Evolutionary conservation across 2,329 filamentous ascomycete species (phyloP).

Genomic region (Fusarium sp.): DNA sequence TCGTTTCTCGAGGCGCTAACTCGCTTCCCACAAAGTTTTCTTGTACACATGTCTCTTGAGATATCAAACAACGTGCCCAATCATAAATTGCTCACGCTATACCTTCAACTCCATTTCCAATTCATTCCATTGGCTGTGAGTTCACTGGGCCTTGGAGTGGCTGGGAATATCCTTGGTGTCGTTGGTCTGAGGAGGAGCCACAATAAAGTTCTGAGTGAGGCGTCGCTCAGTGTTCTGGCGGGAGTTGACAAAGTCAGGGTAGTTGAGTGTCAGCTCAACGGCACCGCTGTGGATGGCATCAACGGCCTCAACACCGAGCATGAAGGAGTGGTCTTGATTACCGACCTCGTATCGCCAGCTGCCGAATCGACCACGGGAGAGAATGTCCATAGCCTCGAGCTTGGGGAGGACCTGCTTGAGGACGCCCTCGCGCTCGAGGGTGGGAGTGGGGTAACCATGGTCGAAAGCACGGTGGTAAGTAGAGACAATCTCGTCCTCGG

Average conservation of each 20-base stretch:
- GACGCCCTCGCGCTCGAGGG: slow-evolving; percentile 93
- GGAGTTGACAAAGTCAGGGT: slow-evolving; percentile 93
- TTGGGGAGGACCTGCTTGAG: slow-evolving; percentile 92
- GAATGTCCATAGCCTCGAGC: slow-evolving; percentile 90
- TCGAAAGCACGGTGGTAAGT: slow-evolving; percentile 98
- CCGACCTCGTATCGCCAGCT: slow-evolving; percentile 97
- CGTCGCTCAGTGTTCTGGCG: slow-evolving; percentile 67
- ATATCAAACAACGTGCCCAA: slow-evolving; percentile 37
- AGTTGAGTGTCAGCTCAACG: slow-evolving; percentile 92
- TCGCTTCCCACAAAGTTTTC: slow-evolving; percentile 34
- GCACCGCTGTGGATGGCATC: slow-evolving; percentile 91
- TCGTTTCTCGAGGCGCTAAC: slow-evolving; percentile 35
- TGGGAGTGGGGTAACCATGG: slow-evolving; percentile 96
- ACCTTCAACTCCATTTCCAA: slow-evolving; percentile 1
- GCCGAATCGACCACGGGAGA: slow-evolving; percentile 95
- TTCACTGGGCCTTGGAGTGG: slow-evolving; percentile 48
- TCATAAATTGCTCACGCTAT: slow-evolving; percentile 24
- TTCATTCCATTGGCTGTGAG: slow-evolving; percentile 41
- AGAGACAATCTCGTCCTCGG: slow-evolving; percentile 93
- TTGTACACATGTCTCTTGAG: slow-evolving; percentile 38
- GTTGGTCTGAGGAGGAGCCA: slow-evolving; percentile 49
- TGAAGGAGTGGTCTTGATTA: slow-evolving; percentile 98
- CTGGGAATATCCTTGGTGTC: slow-evolving; percentile 50
- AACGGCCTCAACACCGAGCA: slow-evolving; percentile 93
- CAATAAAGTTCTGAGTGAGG: slow-evolving; percentile 57